A percentile compares a stretch with the other conserved stretches of the same genome.
phyloP scores from a whole-genome alignment of 2,329 filamentous ascomycete genomes.

The Cercospora citrullina region DNA sequence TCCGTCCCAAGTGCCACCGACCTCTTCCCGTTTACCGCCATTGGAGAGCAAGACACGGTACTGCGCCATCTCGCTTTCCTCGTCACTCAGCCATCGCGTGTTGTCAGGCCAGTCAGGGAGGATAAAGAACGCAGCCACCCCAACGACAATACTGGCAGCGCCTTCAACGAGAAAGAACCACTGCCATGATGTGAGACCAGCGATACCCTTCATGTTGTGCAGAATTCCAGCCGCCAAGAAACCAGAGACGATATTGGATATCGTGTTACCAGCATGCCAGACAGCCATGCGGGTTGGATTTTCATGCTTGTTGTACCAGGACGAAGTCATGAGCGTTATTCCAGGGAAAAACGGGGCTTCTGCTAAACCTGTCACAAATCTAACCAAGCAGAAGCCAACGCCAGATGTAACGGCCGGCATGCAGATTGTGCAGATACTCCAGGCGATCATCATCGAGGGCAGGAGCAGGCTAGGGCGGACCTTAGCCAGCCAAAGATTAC shows the following conservation, averaged over 20 bases:
- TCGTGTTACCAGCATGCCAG: neutral
- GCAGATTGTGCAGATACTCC: conserved; percentile 47
- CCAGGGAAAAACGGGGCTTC: neutral
- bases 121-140: neutral
- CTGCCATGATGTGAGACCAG: neutral
- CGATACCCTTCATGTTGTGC: neutral
- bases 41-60: conserved; percentile 37
- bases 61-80: conserved; percentile 55
- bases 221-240: neutral
- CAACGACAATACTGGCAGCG: neutral
- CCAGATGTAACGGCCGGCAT: conserved; percentile 46
- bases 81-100: conserved; percentile 53
- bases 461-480: conserved; percentile 34
- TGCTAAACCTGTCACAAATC: conserved; percentile 43
- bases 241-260: neutral
- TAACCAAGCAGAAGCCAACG: conserved; percentile 41
- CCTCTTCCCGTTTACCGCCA: conserved; percentile 42
- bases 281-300: neutral
- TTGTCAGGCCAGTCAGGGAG: conserved; percentile 36
- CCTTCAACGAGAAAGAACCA: neutral
- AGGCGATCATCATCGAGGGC: conserved; percentile 46
- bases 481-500: conserved; percentile 45
- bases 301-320: neutral
- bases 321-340: neutral
- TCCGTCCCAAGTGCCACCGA: conserved; percentile 44